Conservation (phyloP, 2,329 filamentous ascomycete species). For the Aspergillus clavatus region DNA sequence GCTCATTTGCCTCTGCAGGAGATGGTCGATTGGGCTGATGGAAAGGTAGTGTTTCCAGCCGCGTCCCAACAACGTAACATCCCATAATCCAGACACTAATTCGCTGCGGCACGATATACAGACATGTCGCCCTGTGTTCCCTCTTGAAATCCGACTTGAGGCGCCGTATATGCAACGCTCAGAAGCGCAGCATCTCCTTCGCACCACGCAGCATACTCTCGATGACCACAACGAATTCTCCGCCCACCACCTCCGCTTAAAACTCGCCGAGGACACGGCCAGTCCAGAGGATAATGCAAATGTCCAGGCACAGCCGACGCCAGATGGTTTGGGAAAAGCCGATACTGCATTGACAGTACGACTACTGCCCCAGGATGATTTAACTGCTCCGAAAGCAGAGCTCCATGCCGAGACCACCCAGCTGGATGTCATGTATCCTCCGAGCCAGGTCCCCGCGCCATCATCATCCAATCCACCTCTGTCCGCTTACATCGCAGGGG, state of each 20-base stretch:
- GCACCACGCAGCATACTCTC: conserved; percentile 76
- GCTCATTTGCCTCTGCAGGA: conserved; percentile 74
- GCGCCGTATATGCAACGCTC: conserved; percentile 60
- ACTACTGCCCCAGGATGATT: conserved; percentile 52
- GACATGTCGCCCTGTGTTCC: conserved; percentile 85
- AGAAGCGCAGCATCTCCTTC: conserved; percentile 69
- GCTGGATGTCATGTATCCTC: conserved; percentile 72
- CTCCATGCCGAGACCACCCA: conserved; percentile 66
- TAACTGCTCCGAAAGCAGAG: conserved; percentile 52
- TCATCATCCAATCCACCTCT: conserved; percentile 68
- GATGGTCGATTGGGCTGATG: conserved; percentile 90
- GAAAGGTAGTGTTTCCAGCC: conserved; percentile 58
- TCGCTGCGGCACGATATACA: conserved; percentile 36
- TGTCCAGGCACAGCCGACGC: conserved; percentile 1
- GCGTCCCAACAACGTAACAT: not conserved
- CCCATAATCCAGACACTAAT: not conserved
- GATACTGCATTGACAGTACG: conserved; percentile 65
- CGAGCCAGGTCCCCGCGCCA: conserved; percentile 61
- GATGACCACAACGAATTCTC: conserved; percentile 85
- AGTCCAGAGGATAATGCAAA: conserved; percentile 9
- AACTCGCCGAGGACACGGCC: conserved; percentile 47
- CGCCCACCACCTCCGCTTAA: conserved; percentile 72
- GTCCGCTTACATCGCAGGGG: conserved; percentile 70
- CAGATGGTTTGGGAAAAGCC: conserved; percentile 19
- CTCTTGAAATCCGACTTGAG: conserved; percentile 74